Conservation (phyloP, 371 early-diverging fungal species). For the Mucor ambiguus region DNA sequence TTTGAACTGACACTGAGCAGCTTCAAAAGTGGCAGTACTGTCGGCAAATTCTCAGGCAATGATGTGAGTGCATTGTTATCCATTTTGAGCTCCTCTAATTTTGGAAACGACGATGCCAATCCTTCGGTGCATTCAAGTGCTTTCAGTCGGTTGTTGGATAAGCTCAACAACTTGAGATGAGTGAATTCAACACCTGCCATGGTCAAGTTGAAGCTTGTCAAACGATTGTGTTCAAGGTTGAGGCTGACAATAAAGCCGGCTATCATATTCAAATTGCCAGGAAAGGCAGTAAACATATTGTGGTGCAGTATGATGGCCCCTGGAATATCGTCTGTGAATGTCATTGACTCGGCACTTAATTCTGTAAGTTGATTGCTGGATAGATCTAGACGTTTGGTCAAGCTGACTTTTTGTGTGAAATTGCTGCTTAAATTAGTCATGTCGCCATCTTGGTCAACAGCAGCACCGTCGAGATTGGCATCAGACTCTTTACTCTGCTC, state of each 20-base stretch:
- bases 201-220: constrained; percentile 40
- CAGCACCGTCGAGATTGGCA: background rate
- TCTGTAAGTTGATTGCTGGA: constrained; percentile 44
- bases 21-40: constrained; percentile 52
- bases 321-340: constrained; percentile 22
- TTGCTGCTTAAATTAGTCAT: background rate
- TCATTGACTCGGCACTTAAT: constrained; percentile 31
- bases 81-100: constrained; percentile 47
- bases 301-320: constrained; percentile 34
- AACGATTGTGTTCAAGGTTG: constrained; percentile 55
- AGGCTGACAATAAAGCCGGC: constrained; percentile 46
- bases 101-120: constrained; percentile 37
- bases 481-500: background rate
- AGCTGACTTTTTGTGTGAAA: constrained; percentile 14
- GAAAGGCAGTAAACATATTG: constrained; percentile 47
- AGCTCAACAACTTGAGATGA: constrained; percentile 45
- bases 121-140: constrained; percentile 9
- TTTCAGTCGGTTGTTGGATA: constrained; percentile 59
- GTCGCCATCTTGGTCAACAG: background rate
- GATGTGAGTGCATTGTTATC: constrained; percentile 45
- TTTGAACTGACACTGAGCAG: constrained; percentile 53
- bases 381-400: constrained; percentile 41
- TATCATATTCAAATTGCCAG: constrained; percentile 24
- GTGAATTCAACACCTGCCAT: constrained; percentile 41
- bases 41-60: constrained; percentile 45